Conservation (phyloP, 2,329 filamentous ascomycete genomes). For the Bipolaris sorokiniana region DNA sequence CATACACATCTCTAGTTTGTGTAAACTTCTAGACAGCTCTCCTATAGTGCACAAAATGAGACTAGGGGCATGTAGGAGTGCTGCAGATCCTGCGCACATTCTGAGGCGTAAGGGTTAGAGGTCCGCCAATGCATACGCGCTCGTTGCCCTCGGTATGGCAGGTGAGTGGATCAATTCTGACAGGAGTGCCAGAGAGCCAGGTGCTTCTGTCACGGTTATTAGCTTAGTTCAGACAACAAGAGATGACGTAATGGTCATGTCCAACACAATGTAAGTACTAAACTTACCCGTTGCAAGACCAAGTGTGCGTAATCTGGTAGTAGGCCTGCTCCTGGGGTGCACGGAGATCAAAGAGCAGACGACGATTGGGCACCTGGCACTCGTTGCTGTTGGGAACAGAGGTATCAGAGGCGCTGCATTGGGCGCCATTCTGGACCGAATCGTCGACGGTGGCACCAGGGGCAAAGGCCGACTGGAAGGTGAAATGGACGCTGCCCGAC, state of each 20-base stretch:
- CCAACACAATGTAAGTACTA: background rate
- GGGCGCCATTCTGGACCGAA: constrained; percentile 19
- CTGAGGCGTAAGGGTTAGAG: constrained; percentile 26
- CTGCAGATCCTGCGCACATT: constrained; percentile 29
- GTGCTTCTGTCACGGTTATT: constrained; percentile 14
- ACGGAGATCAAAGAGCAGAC: constrained; percentile 31
- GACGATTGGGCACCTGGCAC: constrained; percentile 26
- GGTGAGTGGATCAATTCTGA: constrained; percentile 18
- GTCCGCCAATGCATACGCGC: constrained; percentile 14
- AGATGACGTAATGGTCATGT: background rate
- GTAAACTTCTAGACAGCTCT: background rate
- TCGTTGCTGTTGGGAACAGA: constrained; percentile 29
- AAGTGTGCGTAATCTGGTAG: constrained; percentile 38
- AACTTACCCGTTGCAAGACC: constrained; percentile 39
- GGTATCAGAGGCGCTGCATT: constrained; percentile 25
- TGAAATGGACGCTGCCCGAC: constrained; percentile 31
- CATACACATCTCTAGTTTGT: background rate
- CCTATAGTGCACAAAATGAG: background rate
- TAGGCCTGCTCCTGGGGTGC: constrained; percentile 24
- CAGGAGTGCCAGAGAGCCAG: constrained; percentile 30
- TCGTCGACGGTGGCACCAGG: constrained; percentile 21
- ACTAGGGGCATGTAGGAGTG: constrained; percentile 20
- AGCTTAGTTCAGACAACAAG: background rate
- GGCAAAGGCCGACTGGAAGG: constrained; percentile 30
- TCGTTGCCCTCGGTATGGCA: constrained; percentile 16